Evolutionary conservation across 1,284 basidiomycete genomes (phyloP), one percentile per base, ranked within the genome.

Genomic region (Bjerkandera adusta): DNA sequence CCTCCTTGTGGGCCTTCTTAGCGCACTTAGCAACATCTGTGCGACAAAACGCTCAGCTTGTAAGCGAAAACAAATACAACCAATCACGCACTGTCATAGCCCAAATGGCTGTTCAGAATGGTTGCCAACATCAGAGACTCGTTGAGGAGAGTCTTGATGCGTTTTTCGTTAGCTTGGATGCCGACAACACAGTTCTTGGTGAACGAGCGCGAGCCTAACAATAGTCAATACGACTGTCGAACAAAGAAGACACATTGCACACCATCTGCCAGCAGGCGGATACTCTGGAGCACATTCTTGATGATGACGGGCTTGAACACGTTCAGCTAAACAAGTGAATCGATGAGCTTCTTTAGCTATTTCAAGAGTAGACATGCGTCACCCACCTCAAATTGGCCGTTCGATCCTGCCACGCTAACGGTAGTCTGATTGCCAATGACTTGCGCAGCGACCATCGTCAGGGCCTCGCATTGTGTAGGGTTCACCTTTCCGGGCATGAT

Each of bases 401-500:
- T 93, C 4, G 92, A 85, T 47, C 97, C 93, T 34, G 94, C 96
- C 53, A 99, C 76, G 58, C 87, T 91, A 65, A 99, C 93, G 48
- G 88, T 74, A 30, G 92, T 95, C 69, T 99, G 91, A 73, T 99
- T 99, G 41, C 97, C 97, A 70, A 99, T 97, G 7, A 99, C 96
- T 69, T 99, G 97, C 0, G 96, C 93, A 38, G 94, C 92, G 35
- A 99, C 93, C 97, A 99, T 99, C 20, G 97, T 99, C 51, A 97
- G 70, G 10, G 97, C 97, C 73, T 99, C 97, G 61, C 97, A 99
- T 69, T 99, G 97, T 4, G 97, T 99, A 13, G 97, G 97, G 74
- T 99, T 99, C 50, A 99, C 97, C 73, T 99, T 99, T 54, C 97
- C 97, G 16, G 97, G 97, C 97, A 99, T 99, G 73, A 99, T 99